Evolutionary conservation across 139 green algal genomes (phyloP), one percentile per base, ranked within the genome.

Genomic region (Asterochloris sp.): DNA sequence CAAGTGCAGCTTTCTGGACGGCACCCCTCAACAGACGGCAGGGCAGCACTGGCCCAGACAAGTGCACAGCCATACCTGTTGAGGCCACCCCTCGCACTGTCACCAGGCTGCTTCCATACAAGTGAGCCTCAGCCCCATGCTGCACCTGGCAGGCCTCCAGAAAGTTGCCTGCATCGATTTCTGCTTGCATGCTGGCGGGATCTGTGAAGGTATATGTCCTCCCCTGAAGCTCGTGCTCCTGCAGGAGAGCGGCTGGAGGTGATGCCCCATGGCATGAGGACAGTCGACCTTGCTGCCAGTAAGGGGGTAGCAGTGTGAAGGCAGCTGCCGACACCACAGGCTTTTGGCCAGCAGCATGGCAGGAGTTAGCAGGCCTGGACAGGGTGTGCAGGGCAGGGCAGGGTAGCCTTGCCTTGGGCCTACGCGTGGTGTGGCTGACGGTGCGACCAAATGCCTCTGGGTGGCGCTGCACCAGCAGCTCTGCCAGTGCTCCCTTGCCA

Each of bases 51-150:
- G 17, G 66, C 66, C 19, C 21, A 26, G 66, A 71, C 21, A 54
- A 54, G 38, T 6, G 6, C 6, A 6, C 38, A 54, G 38, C 38
- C 38, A 54, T 54, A 75, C 92, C 92, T 11, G 89, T 92, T 13
- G 91, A 90, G 62, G 92, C 91, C 27, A 95, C 89, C 64, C 92
- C 86, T 0, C 90, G 80, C 60, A 96, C 89, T 12, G 90, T 91
- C 27, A 85, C 82, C 19, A 92, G 81, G 78, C 83, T 88, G 62
- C 87, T 92, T n/a, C 90, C 91, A 76, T 85, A 86, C n/a, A 78
- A 69, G 68, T 73, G 79, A 23, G 76, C 69, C 11, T 64, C 75
- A 12, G 67, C 28, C 14, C 60, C 54, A 24, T 63, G 75, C 11
- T 77, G 69, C 26, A 87, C 83, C 14, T 83, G 38, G 13, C 69